phyloP scores from a whole-genome alignment of 1,284 basidiomycete genomes.

The Coniophora puteana region DNA sequence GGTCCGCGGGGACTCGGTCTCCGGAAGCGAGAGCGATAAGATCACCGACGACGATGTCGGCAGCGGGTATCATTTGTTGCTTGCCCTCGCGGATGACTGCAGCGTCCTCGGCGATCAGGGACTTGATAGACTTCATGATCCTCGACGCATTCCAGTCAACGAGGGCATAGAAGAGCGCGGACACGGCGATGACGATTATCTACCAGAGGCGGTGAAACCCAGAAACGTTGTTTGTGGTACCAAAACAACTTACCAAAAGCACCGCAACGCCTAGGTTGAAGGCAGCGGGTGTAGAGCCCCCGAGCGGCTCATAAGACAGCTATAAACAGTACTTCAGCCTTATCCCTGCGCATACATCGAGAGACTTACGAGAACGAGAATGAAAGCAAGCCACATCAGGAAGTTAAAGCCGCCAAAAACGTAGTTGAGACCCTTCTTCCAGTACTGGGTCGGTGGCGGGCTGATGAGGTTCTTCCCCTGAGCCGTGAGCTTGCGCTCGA shows the following conservation, averaged over 20 bases:
- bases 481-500: constrained; percentile 30
- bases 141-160: constrained; percentile 28
- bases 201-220: constrained; percentile 51
- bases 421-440: constrained; percentile 40
- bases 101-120: constrained; percentile 30
- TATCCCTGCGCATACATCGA: background rate
- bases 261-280: constrained; percentile 62
- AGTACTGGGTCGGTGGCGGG: constrained; percentile 38
- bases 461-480: constrained; percentile 48
- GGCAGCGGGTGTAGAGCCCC: constrained; percentile 43
- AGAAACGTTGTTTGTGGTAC: constrained; percentile 42
- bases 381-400: constrained; percentile 33
- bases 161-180: constrained; percentile 32
- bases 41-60: constrained; percentile 66
- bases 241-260: constrained; percentile 49
- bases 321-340: constrained; percentile 15
- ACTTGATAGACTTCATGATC: constrained; percentile 23
- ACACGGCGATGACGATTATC: constrained; percentile 49
- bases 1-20: constrained; percentile 70
- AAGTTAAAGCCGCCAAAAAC: constrained; percentile 43
- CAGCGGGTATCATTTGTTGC: constrained; percentile 46
- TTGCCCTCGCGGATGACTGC: constrained; percentile 47
- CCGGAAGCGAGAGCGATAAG: constrained; percentile 52
- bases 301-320: constrained; percentile 37
- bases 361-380: constrained; percentile 30